Evolutionary conservation across 2,329 filamentous ascomycete genomes (phyloP).

Genomic region (Penicillium polonicum): DNA sequence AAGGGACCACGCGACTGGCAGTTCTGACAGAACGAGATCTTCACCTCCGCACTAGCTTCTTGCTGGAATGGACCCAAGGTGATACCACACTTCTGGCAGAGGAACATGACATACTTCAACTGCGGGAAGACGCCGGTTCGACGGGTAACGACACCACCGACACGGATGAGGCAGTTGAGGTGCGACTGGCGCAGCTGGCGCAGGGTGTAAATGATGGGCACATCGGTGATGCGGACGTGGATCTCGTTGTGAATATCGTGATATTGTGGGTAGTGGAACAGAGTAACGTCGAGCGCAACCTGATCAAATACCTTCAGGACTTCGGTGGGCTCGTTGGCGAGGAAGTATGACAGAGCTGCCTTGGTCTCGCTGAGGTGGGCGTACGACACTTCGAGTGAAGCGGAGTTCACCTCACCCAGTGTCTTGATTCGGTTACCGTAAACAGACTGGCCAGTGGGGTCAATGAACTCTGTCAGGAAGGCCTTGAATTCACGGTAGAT

Average conservation of each 20-base stretch:
- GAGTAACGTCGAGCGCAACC: slow-evolving; percentile 92
- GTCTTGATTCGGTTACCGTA: slow-evolving; percentile 93
- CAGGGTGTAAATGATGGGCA: slow-evolving; percentile 92
- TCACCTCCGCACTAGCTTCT: slow-evolving; percentile 93
- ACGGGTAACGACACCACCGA: slow-evolving; percentile 91
- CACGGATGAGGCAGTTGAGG: slow-evolving; percentile 90
- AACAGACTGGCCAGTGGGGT: slow-evolving; percentile 83
- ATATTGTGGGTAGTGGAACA: slow-evolving; percentile 96
- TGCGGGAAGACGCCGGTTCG: slow-evolving; percentile 95
- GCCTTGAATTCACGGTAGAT: slow-evolving; percentile 97
- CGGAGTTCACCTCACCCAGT: slow-evolving; percentile 94
- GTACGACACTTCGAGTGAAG: slow-evolving; percentile 94
- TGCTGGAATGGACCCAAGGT: slow-evolving; percentile 96
- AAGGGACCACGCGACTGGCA: slow-evolving; percentile 96
- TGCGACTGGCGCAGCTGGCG: slow-evolving; percentile 93
- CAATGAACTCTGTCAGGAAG: slow-evolving; percentile 93
- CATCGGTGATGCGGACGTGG: slow-evolving; percentile 91
- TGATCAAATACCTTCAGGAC: slow-evolving; percentile 95
- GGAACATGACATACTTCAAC: slow-evolving; percentile 97
- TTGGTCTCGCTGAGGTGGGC: slow-evolving; percentile 87
- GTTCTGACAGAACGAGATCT: slow-evolving; percentile 92
- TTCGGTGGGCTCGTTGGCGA: slow-evolving; percentile 93
- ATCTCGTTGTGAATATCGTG: slow-evolving; percentile 97
- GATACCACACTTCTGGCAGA: slow-evolving; percentile 88
- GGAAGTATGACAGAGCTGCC: slow-evolving; percentile 90